phyloP scores from a whole-genome alignment of 2,329 filamentous ascomycete genomes.

The Neofusicoccum ribis region DNA sequence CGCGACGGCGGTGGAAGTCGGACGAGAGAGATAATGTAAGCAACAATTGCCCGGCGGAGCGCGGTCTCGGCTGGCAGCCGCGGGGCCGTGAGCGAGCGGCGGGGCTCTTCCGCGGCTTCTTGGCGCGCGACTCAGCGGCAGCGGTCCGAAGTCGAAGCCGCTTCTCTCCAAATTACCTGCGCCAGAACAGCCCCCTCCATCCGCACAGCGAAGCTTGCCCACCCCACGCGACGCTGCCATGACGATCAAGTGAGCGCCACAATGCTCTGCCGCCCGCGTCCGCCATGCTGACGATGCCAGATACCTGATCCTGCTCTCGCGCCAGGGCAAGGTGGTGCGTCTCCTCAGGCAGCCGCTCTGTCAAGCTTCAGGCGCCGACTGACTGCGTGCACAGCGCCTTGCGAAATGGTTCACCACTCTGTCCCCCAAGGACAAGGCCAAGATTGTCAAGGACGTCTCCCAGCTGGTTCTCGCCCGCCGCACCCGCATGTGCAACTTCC shows the following conservation, averaged over 20 bases:
- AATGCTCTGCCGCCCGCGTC: not conserved
- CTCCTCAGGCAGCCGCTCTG: conserved; percentile 34
- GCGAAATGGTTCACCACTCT: conserved; percentile 99
- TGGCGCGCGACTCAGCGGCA: not conserved
- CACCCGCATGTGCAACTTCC: conserved; percentile 99
- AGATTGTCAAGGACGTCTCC: conserved; percentile 99
- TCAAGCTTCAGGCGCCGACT: conserved; percentile 14
- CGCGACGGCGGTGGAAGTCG: not conserved
- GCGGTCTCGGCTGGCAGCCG: not conserved
- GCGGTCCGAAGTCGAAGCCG: not conserved
- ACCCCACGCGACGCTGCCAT: conserved; percentile 36
- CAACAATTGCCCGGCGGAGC: conserved; percentile 3
- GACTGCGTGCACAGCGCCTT: conserved; percentile 67
- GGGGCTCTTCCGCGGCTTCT: conserved; percentile 11
- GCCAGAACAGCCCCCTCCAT: conserved; percentile 1
- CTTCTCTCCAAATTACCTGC: not conserved
- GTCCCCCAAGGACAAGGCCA: conserved; percentile 97
- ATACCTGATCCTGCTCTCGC: conserved; percentile 94
- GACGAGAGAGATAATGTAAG: conserved; percentile 10
- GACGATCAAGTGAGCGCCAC: conserved; percentile 55
- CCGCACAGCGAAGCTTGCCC: not conserved
- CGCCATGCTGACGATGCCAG: conserved; percentile 48
- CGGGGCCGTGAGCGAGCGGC: not conserved
- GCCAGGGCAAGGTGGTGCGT: conserved; percentile 98
- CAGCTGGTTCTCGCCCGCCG: conserved; percentile 93